A percentile compares a stretch with the other conserved stretches of the same genome.
Evolutionary conservation across 306 rosid genomes (phyloP).

Genomic region (Dalbergia cochinchinensis): DNA sequence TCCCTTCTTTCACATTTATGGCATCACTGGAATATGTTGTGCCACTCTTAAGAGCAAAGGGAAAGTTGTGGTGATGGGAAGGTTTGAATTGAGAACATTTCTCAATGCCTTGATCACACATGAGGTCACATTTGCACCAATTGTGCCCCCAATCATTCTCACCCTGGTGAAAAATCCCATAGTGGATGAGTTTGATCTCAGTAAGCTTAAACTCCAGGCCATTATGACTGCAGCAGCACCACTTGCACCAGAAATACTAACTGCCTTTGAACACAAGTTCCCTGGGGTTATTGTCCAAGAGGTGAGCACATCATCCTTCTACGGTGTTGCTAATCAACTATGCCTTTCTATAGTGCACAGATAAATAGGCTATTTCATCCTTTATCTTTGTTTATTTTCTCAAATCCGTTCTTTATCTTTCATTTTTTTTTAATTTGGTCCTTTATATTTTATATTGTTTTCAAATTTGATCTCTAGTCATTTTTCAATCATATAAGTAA

Average conservation of each 20-base stretch:
- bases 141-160: constrained; percentile 92
- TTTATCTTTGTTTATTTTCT: too few species aligned
- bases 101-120: constrained; percentile 75
- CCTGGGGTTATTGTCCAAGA: constrained; percentile 84
- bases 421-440: too few species aligned
- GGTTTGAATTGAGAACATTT: constrained; percentile 74
- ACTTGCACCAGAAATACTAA: constrained; percentile 84
- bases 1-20: constrained; percentile 93
- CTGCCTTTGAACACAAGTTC: constrained; percentile 78
- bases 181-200: constrained; percentile 84
- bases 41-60: constrained; percentile 85
- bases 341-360: too few species aligned
- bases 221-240: constrained; percentile 95
- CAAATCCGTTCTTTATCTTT: too few species aligned
- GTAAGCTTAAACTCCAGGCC: constrained; percentile 81
- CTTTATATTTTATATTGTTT: too few species aligned
- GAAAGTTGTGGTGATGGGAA: constrained; percentile 90
- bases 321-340: not conserved
- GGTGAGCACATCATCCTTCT: constrained; percentile 45
- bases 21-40: constrained; percentile 93
- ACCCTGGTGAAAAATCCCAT: constrained; percentile 81
- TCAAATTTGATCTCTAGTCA: too few species aligned
- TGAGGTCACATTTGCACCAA: constrained; percentile 86
- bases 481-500: too few species aligned
- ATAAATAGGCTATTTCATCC: too few species aligned